Evolutionary conservation across 495 filamentous ascomycete species (phyloP), one percentile per base, ranked within the genome.

Genomic region (Tetracladium setigerum): DNA sequence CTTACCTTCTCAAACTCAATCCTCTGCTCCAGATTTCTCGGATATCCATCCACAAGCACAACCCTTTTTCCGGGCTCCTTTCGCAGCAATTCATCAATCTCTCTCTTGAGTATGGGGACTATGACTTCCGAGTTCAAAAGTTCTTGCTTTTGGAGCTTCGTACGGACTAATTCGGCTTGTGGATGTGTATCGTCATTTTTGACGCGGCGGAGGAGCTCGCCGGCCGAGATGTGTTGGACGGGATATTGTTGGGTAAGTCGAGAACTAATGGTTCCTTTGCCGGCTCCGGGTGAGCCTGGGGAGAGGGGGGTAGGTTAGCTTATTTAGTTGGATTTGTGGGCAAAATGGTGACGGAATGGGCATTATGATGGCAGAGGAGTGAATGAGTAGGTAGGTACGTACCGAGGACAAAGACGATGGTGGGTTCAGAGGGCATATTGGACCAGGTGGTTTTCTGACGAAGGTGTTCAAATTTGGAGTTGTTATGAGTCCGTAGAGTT

Each of bases 11-110:
- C 45, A 31, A 44, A 44, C 27, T 47, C 45, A 19, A 17, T 35
- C 27, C 30, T 15, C 33, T 46, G 44, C 13, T 14, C 46, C 24
- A 41, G 27, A 14, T 36, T 41, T 30, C 38, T 30, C 22, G 38
- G 46, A 30, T 41, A 49, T 41, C 46, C 46, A 42, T 49, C 46
- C 14, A 49, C 27, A 17, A 49, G 38, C 6, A 41, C 33, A 10
- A 41, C 46, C 30, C 31, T 46, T 10, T 15, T 46, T 17, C 33
- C 31, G 13, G 35, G 32, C 31, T 46, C 43, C 3, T 27, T 7
- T 46, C 30, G 14, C 12, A 24, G 17, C 15, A 36, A 36, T 14
- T 38, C 17, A 7, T 49, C 38, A 30, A 49, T 15, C 37, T 45
- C 30, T 2, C 18, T 16, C 15, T 4, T 22, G 12, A 35, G 36